phyloP scores from a whole-genome alignment of 768 basidiomycete genomes.

The Paxillus rubicundulus region DNA sequence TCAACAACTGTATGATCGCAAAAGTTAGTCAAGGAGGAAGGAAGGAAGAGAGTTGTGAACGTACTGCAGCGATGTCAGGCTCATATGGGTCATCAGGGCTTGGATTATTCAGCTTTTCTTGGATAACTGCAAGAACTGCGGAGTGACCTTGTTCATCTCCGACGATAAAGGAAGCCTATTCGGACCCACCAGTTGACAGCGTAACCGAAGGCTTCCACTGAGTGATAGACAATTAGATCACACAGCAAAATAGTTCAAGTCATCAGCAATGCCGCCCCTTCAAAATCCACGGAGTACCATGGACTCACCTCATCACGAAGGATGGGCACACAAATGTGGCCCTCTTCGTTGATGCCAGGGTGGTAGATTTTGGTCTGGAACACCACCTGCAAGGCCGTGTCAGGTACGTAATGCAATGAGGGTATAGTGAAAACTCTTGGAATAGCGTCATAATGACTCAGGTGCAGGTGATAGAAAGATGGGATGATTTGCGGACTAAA shows the following conservation, averaged over 20 bases:
- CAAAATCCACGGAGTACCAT: slow-evolving; percentile 4
- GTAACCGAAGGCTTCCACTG: slow-evolving; percentile 87
- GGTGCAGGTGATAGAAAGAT: background rate
- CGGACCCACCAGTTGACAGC: slow-evolving; percentile 57
- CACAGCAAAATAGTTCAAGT: background rate
- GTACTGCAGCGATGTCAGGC: slow-evolving; percentile 79
- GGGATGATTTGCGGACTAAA: slow-evolving; percentile 1
- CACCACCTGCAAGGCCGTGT: slow-evolving; percentile 52
- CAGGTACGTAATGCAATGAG: slow-evolving; percentile 17
- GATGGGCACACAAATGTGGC: slow-evolving; percentile 79
- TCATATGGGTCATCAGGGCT: slow-evolving; percentile 88
- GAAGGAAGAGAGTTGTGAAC: slow-evolving; percentile 23
- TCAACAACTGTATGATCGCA: slow-evolving; percentile 51
- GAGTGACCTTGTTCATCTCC: slow-evolving; percentile 11
- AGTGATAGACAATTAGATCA: slow-evolving; percentile 7
- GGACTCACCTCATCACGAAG: slow-evolving; percentile 74
- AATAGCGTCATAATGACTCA: background rate
- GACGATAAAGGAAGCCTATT: background rate
- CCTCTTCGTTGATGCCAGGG: slow-evolving; percentile 88
- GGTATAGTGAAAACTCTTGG: background rate
- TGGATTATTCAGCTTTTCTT: slow-evolving; percentile 86
- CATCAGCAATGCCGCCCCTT: slow-evolving; percentile 5
- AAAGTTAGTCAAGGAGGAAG: slow-evolving; percentile 2
- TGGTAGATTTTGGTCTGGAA: slow-evolving; percentile 89
- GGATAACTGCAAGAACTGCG: slow-evolving; percentile 69